Percentiles rank a stretch among this genome's conserved stretches.
Conservation (phyloP, 2,329 filamentous ascomycete species). For the Pezicula rhizophila region DNA sequence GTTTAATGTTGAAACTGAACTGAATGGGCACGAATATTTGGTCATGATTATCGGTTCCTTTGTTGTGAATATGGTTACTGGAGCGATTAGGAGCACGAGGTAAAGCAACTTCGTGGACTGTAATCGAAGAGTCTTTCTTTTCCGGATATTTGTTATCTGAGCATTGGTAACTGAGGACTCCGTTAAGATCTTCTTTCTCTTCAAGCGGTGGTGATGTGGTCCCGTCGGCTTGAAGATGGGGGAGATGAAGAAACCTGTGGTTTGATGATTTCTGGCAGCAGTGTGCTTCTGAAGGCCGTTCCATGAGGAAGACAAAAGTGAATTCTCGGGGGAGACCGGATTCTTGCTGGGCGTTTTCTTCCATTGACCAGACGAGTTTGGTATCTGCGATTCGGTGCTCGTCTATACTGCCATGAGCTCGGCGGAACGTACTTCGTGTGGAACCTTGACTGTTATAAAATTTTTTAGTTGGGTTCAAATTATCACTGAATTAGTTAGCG, state of each 20-base stretch:
- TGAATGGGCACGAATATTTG: constrained; percentile 8
- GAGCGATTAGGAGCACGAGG: neutral
- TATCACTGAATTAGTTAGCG: neutral
- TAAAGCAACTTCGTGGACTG: neutral
- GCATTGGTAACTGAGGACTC: no score
- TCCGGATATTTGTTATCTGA: neutral
- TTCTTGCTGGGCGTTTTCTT: constrained; percentile 41
- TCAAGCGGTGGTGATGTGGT: neutral
- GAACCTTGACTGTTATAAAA: constrained; percentile 13
- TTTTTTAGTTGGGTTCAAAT: neutral
- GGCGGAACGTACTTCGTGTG: constrained; percentile 8
- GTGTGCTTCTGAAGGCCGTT: constrained; percentile 4
- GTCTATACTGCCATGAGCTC: neutral
- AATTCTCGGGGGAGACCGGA: constrained; percentile 44
- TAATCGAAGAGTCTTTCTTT: neutral
- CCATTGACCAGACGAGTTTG: constrained; percentile 42
- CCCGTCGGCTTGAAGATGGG: neutral
- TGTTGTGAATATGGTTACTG: neutral
- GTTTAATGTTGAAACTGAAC: constrained; percentile 10
- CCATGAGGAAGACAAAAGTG: constrained; percentile 42
- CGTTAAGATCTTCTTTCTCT: neutral
- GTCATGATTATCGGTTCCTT: neutral
- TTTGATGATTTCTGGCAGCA: neutral
- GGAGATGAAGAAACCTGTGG: neutral
- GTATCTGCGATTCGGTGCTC: constrained; percentile 11